These are phyloP conservation scores for Trichoderma gracile DNA, from an alignment of 2,329 filamentous ascomycete genomes.

Conservation along the genomic window DNA sequence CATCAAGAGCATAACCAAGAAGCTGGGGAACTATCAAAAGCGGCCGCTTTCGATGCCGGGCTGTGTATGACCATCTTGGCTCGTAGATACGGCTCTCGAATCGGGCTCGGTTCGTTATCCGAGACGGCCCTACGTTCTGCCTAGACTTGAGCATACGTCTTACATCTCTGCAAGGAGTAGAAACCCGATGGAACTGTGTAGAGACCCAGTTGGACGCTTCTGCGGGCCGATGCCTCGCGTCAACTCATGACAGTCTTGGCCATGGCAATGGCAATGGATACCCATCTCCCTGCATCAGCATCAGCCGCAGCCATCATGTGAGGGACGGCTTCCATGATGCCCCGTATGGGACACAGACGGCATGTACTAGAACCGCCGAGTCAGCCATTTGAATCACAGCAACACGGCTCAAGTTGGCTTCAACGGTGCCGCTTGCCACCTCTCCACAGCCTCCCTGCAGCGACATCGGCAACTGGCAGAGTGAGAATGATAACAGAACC, in stretches of 20 bases:
- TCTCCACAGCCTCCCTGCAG: neutral
- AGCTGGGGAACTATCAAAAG: neutral
- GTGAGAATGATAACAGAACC: neutral
- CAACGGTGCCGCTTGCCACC: neutral
- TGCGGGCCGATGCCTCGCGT: neutral
- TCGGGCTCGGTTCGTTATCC: neutral
- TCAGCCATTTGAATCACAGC: neutral
- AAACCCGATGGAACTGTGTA: neutral
- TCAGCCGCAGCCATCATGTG: neutral
- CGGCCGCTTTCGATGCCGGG: neutral
- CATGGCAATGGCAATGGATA: neutral
- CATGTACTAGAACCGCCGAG: no score
- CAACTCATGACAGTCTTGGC: neutral
- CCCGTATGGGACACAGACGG: neutral
- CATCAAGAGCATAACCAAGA: neutral
- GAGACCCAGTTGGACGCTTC: neutral
- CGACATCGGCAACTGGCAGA: neutral
- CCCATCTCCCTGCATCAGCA: neutral
- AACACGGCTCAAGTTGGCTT: neutral
- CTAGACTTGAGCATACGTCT: neutral
- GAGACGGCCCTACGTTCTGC: no score
- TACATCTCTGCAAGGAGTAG: neutral
- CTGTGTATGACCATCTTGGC: neutral
- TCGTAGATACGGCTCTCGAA: neutral
- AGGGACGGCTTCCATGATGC: neutral